These are phyloP conservation scores for Diplosphaera chodatii DNA, from an alignment of 139 green algal genomes.

Conservation along the genomic window DNA sequence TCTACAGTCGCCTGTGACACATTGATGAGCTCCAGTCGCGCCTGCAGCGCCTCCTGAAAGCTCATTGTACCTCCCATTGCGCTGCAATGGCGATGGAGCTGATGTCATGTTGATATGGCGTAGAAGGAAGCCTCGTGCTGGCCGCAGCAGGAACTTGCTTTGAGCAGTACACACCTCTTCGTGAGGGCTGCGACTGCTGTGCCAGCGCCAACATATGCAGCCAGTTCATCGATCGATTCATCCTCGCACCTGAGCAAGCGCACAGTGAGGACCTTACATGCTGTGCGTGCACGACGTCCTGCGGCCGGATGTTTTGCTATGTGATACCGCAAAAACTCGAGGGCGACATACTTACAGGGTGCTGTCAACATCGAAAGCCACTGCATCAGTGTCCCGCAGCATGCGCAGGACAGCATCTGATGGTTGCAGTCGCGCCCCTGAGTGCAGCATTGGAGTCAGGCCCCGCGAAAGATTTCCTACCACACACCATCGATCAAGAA, in stretches of 20 bases:
- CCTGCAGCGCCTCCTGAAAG: slow-evolving; percentile 85
- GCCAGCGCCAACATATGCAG: slow-evolving; percentile 81
- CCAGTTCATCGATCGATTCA: slow-evolving; percentile 97
- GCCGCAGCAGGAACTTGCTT: background rate
- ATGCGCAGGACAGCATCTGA: background rate
- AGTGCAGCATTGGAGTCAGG: no score
- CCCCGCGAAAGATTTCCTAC: no score
- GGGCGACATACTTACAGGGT: slow-evolving; percentile 73
- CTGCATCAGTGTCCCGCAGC: slow-evolving; percentile 19
- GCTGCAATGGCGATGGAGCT: slow-evolving; percentile 27
- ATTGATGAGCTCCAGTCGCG: slow-evolving; percentile 77
- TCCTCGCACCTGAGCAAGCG: slow-evolving; percentile 87
- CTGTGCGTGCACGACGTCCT: no score
- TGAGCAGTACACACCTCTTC: background rate
- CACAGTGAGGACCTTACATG: no score
- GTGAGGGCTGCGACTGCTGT: slow-evolving; percentile 83
- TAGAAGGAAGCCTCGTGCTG: no score
- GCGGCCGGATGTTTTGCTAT: no score
- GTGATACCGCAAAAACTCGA: background rate
- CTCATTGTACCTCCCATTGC: slow-evolving; percentile 87
- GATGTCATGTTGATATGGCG: no score
- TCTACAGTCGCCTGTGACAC: slow-evolving; percentile 51
- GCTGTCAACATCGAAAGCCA: slow-evolving; percentile 96
- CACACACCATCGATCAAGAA: no score
- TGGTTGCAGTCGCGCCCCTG: background rate